These are phyloP conservation scores for barrel medic (Medicago truncatula) DNA, from an alignment of 306 rosid species.

Conservation along the genomic window DNA sequence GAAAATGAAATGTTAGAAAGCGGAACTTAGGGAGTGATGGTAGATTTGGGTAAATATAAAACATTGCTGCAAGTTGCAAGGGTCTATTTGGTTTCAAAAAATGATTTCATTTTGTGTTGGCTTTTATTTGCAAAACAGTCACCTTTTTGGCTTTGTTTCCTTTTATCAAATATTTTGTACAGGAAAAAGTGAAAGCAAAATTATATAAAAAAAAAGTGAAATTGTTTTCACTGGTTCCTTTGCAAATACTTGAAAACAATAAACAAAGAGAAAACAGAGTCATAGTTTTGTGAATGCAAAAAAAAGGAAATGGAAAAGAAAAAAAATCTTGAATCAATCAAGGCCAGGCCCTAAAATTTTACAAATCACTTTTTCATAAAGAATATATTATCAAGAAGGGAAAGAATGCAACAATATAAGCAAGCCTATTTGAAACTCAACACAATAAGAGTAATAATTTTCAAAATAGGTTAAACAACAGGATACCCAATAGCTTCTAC, in stretches of 20 bases:
- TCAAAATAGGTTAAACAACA: too few species aligned
- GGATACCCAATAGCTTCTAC: too few species aligned
- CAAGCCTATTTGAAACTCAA: too few species aligned
- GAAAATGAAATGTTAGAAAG: constrained; percentile 1
- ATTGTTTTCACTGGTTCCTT: background rate
- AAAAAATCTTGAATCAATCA: too few species aligned
- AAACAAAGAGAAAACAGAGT: background rate
- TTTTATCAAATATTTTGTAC: background rate
- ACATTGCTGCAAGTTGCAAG: background rate
- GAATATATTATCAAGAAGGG: too few species aligned
- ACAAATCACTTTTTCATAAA: too few species aligned
- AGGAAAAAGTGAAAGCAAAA: background rate
- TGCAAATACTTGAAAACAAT: background rate
- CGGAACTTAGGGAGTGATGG: background rate
- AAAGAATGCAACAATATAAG: too few species aligned
- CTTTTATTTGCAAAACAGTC: background rate
- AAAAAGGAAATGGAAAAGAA: background rate
- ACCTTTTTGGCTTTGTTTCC: background rate
- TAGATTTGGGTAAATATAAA: constrained; percentile 1
- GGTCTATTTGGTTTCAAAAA: background rate
- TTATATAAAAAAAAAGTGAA: background rate
- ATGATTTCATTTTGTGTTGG: background rate
- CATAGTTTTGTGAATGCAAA: background rate
- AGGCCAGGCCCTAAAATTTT: too few species aligned
- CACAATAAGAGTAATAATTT: too few species aligned